Percentiles rank a stretch among this genome's conserved stretches.
phyloP scores from a whole-genome alignment of 768 basidiomycete genomes.

The Leccinum fibrillosum region DNA sequence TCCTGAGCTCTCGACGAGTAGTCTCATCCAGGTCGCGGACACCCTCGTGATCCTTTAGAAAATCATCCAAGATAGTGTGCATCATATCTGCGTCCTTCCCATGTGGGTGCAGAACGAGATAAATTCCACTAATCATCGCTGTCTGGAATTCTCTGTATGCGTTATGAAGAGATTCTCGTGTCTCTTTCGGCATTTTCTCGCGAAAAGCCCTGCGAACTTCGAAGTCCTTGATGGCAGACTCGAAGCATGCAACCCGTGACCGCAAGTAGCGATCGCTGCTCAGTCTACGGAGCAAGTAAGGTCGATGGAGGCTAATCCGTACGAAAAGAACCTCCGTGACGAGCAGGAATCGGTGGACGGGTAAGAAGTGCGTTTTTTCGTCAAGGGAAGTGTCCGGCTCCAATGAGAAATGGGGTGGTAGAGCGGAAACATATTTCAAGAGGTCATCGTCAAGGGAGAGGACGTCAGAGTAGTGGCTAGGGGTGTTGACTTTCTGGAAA shows the following conservation, averaged over 20 bases:
- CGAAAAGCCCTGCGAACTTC: slow-evolving; percentile 71
- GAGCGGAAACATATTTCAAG: slow-evolving; percentile 64
- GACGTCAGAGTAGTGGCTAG: slow-evolving; percentile 82
- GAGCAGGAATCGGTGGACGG: slow-evolving; percentile 84
- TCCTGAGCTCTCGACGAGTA: slow-evolving; percentile 77
- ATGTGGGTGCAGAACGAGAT: slow-evolving; percentile 74
- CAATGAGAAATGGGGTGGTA: slow-evolving; percentile 78
- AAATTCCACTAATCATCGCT: slow-evolving; percentile 87
- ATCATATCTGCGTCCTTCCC: slow-evolving; percentile 67
- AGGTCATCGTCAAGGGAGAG: slow-evolving; percentile 80
- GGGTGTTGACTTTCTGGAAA: slow-evolving; percentile 81
- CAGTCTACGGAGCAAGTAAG: slow-evolving; percentile 76
- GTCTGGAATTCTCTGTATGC: slow-evolving; percentile 87
- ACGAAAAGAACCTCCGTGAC: slow-evolving; percentile 89
- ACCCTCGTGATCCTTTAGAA: slow-evolving; percentile 56
- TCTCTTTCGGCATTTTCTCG: slow-evolving; percentile 57
- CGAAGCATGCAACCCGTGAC: slow-evolving; percentile 85
- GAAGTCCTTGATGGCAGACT: slow-evolving; percentile 86
- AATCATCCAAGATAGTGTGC: slow-evolving; percentile 77
- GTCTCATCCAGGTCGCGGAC: slow-evolving; percentile 74
- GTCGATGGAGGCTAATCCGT: slow-evolving; percentile 79
- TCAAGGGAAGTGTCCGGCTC: slow-evolving; percentile 79
- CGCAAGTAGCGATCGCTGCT: slow-evolving; percentile 77
- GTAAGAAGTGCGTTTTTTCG: slow-evolving; percentile 58
- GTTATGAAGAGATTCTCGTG: slow-evolving; percentile 68